phyloP scores from a whole-genome alignment of 345 rosid genomes.

The Corymbia maculata region DNA sequence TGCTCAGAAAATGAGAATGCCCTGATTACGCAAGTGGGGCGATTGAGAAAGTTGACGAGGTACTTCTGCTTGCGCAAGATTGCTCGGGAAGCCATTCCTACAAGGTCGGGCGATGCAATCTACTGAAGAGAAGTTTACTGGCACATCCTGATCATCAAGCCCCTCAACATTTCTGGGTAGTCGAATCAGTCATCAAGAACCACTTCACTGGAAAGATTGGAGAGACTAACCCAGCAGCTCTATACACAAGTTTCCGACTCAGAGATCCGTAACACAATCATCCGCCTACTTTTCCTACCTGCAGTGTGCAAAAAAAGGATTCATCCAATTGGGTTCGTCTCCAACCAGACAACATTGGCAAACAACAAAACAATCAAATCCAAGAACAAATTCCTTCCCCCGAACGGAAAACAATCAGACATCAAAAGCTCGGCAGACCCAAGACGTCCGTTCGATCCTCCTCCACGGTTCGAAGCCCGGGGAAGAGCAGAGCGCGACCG shows the following conservation, averaged over 20 bases:
- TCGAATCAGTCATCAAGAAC: not conserved
- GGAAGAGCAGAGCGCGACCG: not conserved
- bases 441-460: not conserved
- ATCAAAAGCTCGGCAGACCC: not conserved
- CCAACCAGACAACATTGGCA: not conserved
- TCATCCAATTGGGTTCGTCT: not conserved
- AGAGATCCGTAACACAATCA: not conserved
- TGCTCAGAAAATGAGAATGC: conserved; percentile 26
- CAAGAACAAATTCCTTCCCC: not conserved
- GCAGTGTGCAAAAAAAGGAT: not conserved
- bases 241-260: not conserved
- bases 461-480: not conserved
- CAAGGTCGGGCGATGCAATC: not conserved
- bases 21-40: conserved; percentile 17
- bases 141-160: not conserved
- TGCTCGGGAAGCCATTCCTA: conserved; percentile 64
- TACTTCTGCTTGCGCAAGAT: conserved; percentile 43
- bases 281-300: not conserved
- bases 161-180: not conserved
- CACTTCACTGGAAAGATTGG: not conserved
- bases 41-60: conserved; percentile 22
- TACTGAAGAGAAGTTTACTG: not conserved
- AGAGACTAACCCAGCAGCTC: not conserved
- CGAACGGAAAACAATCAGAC: not conserved
- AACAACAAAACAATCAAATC: not conserved